A percentile compares a stretch with the other conserved stretches of the same genome.
Conservation (phyloP, 805 yeast genomes). For the Scheffersomyces ergatensis region DNA sequence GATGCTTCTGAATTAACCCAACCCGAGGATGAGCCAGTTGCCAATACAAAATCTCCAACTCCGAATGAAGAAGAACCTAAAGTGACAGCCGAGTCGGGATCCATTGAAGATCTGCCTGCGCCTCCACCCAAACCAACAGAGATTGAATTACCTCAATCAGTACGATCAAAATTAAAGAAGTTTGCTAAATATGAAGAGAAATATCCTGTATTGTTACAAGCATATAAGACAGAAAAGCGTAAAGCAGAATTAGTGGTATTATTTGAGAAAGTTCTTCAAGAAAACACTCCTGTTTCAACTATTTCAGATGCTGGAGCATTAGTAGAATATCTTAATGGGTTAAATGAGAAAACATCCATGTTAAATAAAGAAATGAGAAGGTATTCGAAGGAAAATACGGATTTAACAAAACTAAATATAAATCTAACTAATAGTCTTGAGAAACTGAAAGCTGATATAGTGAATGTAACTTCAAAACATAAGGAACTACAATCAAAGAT, state of each 20-base stretch:
- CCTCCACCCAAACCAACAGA: constrained; percentile 28
- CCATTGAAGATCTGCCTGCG: constrained; percentile 1
- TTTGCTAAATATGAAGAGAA: constrained; percentile 86
- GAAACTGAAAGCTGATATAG: background rate
- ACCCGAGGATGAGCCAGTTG: constrained; percentile 41
- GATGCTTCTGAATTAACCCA: constrained; percentile 43
- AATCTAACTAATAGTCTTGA: background rate
- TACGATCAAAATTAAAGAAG: constrained; percentile 65
- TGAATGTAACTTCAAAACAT: background rate
- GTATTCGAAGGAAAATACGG: constrained; percentile 28
- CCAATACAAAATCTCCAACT: constrained; percentile 11
- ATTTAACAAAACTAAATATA: constrained; percentile 13
- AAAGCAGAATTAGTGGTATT: constrained; percentile 55
- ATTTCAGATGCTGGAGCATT: constrained; percentile 71
- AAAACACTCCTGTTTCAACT: constrained; percentile 75
- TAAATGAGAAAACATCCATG: constrained; percentile 58
- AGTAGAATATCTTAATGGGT: constrained; percentile 64
- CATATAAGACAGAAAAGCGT: constrained; percentile 78
- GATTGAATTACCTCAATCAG: constrained; percentile 48
- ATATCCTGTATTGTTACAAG: constrained; percentile 80
- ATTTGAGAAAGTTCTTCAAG: constrained; percentile 71
- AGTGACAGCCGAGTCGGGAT: background rate
- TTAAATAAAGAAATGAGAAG: constrained; percentile 65
- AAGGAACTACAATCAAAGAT: background rate
- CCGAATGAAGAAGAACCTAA: background rate